Conservation (phyloP, 257 asterid species). For the Lavandula angustifolia region DNA sequence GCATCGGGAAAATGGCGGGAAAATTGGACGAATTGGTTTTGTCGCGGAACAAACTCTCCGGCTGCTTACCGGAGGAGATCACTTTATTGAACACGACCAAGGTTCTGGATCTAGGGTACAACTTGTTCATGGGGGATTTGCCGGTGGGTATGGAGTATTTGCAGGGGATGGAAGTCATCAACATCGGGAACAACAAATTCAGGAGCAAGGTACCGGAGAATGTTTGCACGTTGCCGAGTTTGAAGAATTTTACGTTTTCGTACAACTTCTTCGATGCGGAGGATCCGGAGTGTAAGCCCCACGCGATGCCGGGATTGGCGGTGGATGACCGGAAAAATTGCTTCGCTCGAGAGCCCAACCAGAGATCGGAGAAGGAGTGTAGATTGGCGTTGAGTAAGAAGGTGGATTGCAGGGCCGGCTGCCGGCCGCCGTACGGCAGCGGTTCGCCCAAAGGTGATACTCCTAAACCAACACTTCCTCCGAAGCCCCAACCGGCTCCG, state of each 20-base stretch:
- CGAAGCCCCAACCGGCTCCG: neutral
- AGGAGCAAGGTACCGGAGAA: slow-evolving; percentile 58
- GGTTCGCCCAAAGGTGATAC: slow-evolving; percentile 16
- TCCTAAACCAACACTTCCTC: neutral
- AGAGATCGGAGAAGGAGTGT: slow-evolving; percentile 54
- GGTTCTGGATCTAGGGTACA: slow-evolving; percentile 55
- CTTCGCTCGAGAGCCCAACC: slow-evolving; percentile 39
- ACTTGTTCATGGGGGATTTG: slow-evolving; percentile 57
- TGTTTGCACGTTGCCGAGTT: slow-evolving; percentile 54
- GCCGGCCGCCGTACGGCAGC: slow-evolving; percentile 33
- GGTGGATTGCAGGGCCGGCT: slow-evolving; percentile 51
- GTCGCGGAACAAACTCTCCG: slow-evolving; percentile 54
- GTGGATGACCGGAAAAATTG: slow-evolving; percentile 60
- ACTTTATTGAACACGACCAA: slow-evolving; percentile 44
- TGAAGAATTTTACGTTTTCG: slow-evolving; percentile 46
- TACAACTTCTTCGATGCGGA: slow-evolving; percentile 54
- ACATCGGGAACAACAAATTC: slow-evolving; percentile 47
- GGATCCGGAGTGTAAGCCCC: slow-evolving; percentile 28
- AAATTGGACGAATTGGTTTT: slow-evolving; percentile 56
- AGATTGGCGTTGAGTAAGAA: slow-evolving; percentile 38
- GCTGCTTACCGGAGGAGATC: slow-evolving; percentile 78
- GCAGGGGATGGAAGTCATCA: slow-evolving; percentile 44
- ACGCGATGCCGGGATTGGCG: slow-evolving; percentile 26
- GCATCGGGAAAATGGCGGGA: slow-evolving; percentile 67
- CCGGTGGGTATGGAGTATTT: slow-evolving; percentile 52